phyloP scores from a whole-genome alignment of 1,284 basidiomycete species.

The Cryptococcus amylolentus region DNA sequence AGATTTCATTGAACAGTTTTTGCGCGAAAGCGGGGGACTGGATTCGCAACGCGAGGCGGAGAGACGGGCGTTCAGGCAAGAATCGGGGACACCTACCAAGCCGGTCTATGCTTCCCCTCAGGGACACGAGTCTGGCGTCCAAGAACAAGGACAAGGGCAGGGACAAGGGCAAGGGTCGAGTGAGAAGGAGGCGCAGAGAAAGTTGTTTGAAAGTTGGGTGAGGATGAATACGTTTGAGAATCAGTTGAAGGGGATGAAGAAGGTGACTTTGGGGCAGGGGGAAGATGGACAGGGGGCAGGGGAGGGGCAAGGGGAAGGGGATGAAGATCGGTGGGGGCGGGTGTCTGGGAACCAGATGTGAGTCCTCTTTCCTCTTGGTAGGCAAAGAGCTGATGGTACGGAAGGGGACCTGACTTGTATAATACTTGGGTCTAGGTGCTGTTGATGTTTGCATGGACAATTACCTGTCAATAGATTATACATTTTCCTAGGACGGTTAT shows the following conservation, averaged over 20 bases:
- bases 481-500: no score
- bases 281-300: neutral
- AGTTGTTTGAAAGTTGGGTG: conserved; percentile 1
- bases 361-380: conserved; percentile 1
- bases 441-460: no score
- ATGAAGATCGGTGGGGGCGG: conserved; percentile 23
- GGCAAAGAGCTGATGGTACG: no score
- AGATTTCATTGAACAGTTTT: conserved; percentile 32
- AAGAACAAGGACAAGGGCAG: no score
- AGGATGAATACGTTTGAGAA: conserved; percentile 11
- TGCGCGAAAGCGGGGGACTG: conserved; percentile 11
- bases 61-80: no score
- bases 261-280: neutral
- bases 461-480: no score
- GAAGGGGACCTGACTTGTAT: no score
- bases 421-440: no score
- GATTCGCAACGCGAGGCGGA: neutral
- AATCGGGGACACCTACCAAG: no score
- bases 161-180: neutral
- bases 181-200: conserved; percentile 8
- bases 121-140: no score
- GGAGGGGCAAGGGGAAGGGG: conserved; percentile 1
- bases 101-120: no score
- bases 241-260: conserved; percentile 8
- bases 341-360: conserved; percentile 21